phyloP scores from a whole-genome alignment of 139 green algal genomes.

The Picochlorum costavermella region DNA sequence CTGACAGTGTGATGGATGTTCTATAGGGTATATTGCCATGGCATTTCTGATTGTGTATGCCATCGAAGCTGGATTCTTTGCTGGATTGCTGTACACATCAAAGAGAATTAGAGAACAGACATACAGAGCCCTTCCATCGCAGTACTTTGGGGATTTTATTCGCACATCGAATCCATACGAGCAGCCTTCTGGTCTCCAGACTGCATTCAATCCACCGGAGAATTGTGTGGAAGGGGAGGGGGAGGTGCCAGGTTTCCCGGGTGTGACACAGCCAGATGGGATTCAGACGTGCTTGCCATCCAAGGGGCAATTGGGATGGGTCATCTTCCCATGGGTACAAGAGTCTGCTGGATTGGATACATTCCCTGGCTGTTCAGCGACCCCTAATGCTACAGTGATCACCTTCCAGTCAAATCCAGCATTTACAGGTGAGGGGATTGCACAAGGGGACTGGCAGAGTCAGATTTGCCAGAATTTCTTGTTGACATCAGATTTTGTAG shows the following conservation, averaged over 20 bases:
- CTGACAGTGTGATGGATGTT: not conserved
- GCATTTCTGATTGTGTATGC: slow-evolving; percentile 15
- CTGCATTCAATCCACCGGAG: slow-evolving; percentile 18
- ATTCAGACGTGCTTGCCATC: slow-evolving; percentile 4
- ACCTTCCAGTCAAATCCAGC: not conserved
- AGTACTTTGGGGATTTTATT: slow-evolving; percentile 26
- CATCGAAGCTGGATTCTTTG: slow-evolving; percentile 17
- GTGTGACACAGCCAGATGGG: slow-evolving; percentile 5
- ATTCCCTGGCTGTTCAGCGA: slow-evolving; percentile 11
- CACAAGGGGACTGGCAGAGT: not conserved
- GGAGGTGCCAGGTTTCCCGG: not conserved
- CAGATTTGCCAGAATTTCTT: slow-evolving; percentile 13
- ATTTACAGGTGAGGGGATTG: not conserved
- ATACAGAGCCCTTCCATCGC: slow-evolving; percentile 12
- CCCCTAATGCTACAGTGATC: slow-evolving; percentile 1
- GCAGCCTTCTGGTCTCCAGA: not conserved
- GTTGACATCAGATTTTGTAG: not conserved
- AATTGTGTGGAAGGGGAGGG: slow-evolving; percentile 7
- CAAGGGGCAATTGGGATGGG: slow-evolving; percentile 8
- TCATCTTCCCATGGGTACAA: slow-evolving; percentile 21
- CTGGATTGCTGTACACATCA: slow-evolving; percentile 22
- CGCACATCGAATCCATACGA: not conserved
- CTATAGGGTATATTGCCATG: slow-evolving; percentile 17
- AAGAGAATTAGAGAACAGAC: slow-evolving; percentile 16
- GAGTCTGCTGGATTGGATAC: slow-evolving; percentile 5